Conservation (phyloP, 73 alveolate species). For the Tetrahymena elliotti region DNA sequence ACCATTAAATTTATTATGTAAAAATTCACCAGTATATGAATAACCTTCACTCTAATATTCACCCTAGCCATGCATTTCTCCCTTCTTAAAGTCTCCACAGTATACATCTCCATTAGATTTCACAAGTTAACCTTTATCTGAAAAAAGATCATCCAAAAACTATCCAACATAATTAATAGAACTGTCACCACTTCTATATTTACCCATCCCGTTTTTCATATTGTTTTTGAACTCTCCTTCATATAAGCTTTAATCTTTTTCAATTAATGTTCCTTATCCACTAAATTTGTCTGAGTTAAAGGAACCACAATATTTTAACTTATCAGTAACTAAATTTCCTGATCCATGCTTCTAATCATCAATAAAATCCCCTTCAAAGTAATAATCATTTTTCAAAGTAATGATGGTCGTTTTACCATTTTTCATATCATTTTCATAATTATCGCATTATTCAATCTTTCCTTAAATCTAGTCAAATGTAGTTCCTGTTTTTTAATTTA, state of each 20-base stretch:
- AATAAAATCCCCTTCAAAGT: slow-evolving; percentile 28
- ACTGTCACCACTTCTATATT: background rate
- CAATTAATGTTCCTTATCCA: slow-evolving; percentile 28
- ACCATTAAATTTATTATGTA: slow-evolving; percentile 8
- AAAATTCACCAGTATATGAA: slow-evolving; percentile 30
- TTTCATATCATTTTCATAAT: background rate
- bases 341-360: slow-evolving; percentile 19
- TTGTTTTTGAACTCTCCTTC: slow-evolving; percentile 36
- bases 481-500: background rate
- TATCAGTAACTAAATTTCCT: slow-evolving; percentile 14
- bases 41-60: slow-evolving; percentile 16
- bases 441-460: background rate
- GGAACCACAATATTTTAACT: background rate
- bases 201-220: slow-evolving; percentile 25
- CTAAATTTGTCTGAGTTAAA: slow-evolving; percentile 6
- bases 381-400: background rate
- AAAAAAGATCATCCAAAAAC: slow-evolving; percentile 1
- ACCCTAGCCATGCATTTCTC: slow-evolving; percentile 29
- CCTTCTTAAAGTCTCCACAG: slow-evolving; percentile 20
- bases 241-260: slow-evolving; percentile 6
- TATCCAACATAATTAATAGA: slow-evolving; percentile 25
- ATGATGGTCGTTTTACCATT: background rate
- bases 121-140: slow-evolving; percentile 33
- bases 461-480: background rate
- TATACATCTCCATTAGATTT: slow-evolving; percentile 39